Conservation (phyloP, 1,284 basidiomycete species). For the Leucoagaricus sp. region DNA sequence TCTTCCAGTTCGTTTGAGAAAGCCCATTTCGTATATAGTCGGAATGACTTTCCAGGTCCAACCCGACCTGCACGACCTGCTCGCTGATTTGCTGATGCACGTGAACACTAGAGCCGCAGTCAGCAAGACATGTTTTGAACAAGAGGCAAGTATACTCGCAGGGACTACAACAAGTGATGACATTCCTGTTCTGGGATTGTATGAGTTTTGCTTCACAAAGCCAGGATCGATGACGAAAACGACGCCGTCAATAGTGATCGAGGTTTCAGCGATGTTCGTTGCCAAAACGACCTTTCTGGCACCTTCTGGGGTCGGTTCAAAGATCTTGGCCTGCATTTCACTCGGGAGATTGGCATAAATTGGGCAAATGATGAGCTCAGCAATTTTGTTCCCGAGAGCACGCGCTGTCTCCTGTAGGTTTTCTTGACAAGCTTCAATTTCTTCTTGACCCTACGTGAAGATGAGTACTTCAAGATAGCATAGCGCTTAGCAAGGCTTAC, state of each 20-base stretch:
- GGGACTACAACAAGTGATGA: constrained; percentile 93
- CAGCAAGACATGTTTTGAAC: not conserved
- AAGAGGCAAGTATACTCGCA: constrained; percentile 45
- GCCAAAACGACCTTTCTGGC: constrained; percentile 97
- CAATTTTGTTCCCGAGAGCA: constrained; percentile 94
- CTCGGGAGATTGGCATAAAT: constrained; percentile 98
- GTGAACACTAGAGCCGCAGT: constrained; percentile 69
- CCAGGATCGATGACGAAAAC: constrained; percentile 98
- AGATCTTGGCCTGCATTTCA: constrained; percentile 99
- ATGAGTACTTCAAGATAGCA: constrained; percentile 1
- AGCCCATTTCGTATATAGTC: constrained; percentile 96
- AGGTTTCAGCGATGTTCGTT: constrained; percentile 98
- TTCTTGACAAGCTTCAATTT: constrained; percentile 97
- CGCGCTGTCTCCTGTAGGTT: constrained; percentile 94
- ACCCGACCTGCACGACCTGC: constrained; percentile 97
- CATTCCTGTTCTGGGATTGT: constrained; percentile 97
- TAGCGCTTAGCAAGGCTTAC: constrained; percentile 40
- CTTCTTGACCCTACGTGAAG: constrained; percentile 84
- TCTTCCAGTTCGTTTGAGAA: constrained; percentile 95
- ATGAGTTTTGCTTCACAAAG: constrained; percentile 97
- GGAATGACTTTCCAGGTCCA: constrained; percentile 97
- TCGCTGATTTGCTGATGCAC: constrained; percentile 95
- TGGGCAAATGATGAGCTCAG: constrained; percentile 93
- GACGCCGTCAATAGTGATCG: constrained; percentile 96
- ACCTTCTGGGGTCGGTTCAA: constrained; percentile 96